phyloP scores from a whole-genome alignment of 345 rosid genomes.

The Jatropha curcas region DNA sequence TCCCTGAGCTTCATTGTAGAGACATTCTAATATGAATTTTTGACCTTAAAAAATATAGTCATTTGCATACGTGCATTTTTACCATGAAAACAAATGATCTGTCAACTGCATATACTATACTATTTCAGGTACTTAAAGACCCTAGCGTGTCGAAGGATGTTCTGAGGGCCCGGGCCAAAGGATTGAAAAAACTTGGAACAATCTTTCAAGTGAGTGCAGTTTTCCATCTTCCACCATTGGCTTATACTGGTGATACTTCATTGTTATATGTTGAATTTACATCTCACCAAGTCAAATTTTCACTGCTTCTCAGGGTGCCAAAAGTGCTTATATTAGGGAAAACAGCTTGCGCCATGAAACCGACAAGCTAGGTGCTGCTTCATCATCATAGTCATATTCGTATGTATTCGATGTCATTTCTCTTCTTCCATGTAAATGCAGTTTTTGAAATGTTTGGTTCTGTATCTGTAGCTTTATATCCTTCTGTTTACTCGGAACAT shows the following conservation, averaged over 20 bases:
- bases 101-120: constrained; percentile 11
- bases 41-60: too few relatives aligned
- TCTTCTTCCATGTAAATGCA: constrained; percentile 15
- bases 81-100: neutral
- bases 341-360: constrained; percentile 75
- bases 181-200: constrained; percentile 77
- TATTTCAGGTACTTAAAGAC: constrained; percentile 75
- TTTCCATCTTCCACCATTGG: neutral
- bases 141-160: constrained; percentile 72
- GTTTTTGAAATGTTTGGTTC: neutral
- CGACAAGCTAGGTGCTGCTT: constrained; percentile 20
- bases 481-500: constrained; percentile 5
- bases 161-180: constrained; percentile 62
- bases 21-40: neutral
- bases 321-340: constrained; percentile 68
- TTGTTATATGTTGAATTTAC: neutral
- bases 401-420: constrained; percentile 6
- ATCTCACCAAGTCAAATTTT: neutral
- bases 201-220: constrained; percentile 69
- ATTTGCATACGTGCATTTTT: neutral
- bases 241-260: constrained; percentile 1
- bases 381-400: constrained; percentile 35
- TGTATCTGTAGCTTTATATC: neutral
- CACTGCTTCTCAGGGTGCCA: constrained; percentile 63
- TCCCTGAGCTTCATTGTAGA: neutral